Conservation (phyloP, 148 eudicot species). For the Silene conica region DNA sequence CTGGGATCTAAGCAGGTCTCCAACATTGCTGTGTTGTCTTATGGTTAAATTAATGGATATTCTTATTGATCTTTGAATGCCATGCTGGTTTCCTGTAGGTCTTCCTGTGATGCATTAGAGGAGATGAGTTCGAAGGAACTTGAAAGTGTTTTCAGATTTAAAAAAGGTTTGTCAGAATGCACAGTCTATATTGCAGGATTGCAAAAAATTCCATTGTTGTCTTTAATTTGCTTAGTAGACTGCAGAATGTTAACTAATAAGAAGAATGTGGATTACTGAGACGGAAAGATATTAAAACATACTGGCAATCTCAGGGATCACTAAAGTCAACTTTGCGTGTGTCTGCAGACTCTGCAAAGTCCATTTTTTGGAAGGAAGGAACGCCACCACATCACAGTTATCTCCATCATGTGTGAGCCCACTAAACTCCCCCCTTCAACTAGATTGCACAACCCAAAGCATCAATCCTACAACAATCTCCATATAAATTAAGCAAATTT, state of each 20-base stretch:
- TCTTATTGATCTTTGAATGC: not conserved
- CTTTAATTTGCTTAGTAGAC: not conserved
- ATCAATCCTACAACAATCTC: constrained; percentile 2
- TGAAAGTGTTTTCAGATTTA: constrained; percentile 34
- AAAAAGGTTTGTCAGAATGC: constrained; percentile 48
- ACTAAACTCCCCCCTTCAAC: constrained; percentile 2
- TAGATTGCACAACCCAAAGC: not conserved
- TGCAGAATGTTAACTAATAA: not conserved
- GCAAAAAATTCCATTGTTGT: constrained; percentile 1
- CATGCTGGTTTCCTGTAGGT: constrained; percentile 39
- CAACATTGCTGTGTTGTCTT: not conserved
- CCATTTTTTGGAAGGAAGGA: not conserved
- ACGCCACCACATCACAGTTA: not conserved
- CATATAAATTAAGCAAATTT: constrained; percentile 1
- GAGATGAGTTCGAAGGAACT: constrained; percentile 57
- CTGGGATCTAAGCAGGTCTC: constrained; percentile 77
- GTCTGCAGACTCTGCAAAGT: not conserved
- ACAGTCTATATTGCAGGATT: constrained; percentile 9
- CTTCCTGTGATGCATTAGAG: constrained; percentile 64
- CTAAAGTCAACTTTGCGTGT: not conserved
- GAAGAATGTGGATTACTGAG: not conserved
- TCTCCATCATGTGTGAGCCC: not conserved
- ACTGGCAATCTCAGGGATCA: constrained; percentile 2
- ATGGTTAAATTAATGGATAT: not conserved
- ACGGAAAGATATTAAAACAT: constrained; percentile 10